Conservation (phyloP, 805 yeast genomes). For the Clavispora asparagi region DNA sequence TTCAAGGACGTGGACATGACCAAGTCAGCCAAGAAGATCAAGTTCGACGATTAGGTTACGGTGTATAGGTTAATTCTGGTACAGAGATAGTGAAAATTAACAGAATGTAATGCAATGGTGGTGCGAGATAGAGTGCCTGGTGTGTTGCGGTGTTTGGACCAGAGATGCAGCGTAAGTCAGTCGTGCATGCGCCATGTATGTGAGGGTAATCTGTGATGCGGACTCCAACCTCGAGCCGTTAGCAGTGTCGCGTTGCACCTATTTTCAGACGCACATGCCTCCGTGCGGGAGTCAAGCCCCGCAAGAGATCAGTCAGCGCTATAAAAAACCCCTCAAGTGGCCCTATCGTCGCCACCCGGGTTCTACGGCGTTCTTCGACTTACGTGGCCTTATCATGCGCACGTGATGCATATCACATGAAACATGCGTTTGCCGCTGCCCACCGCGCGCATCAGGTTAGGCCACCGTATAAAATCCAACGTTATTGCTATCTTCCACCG, state of each 20-base stretch:
- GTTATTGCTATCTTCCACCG: not conserved
- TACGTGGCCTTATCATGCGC: not conserved
- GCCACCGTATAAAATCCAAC: not conserved
- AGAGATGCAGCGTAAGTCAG: not conserved
- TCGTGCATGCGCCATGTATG: not conserved
- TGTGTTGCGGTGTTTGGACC: too few species aligned
- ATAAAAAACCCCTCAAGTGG: not conserved
- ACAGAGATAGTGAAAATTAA: not conserved
- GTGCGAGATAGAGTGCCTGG: too few species aligned
- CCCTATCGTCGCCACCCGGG: not conserved
- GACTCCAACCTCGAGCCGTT: too few species aligned
- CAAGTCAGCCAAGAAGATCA: conserved; percentile 84
- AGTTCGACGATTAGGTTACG: conserved; percentile 45
- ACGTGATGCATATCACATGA: not conserved
- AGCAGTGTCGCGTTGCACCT: too few species aligned
- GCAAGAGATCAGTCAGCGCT: not conserved
- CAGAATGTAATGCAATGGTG: too few species aligned
- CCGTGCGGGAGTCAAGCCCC: too few species aligned
- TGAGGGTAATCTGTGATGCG: not conserved
- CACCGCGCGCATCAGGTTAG: not conserved
- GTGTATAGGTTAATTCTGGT: not conserved
- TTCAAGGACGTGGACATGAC: conserved; percentile 86
- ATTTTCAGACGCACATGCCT: too few species aligned
- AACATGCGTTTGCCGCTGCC: not conserved
- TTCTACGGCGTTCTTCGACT: not conserved